These are phyloP conservation scores for Penicillium lividum DNA, from an alignment of 495 filamentous ascomycete genomes.

Conservation along the genomic window DNA sequence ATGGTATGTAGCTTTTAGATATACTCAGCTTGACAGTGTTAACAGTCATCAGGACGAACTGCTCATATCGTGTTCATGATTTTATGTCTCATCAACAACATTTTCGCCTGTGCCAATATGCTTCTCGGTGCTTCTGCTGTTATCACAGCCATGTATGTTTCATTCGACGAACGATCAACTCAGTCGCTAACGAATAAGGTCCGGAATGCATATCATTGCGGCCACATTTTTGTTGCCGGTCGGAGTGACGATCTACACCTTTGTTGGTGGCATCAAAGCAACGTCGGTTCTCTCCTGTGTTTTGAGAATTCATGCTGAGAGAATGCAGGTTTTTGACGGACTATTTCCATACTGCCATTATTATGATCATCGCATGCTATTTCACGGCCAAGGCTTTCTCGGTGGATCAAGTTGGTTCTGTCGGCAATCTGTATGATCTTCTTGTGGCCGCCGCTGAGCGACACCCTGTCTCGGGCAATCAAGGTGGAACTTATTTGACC, in stretches of 20 bases:
- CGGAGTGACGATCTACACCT: conserved; percentile 4
- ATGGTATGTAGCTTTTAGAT: background rate
- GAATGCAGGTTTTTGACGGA: background rate
- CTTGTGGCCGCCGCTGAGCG: background rate
- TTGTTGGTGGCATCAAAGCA: conserved; percentile 11
- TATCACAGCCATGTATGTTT: conserved; percentile 33
- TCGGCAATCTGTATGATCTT: conserved; percentile 5
- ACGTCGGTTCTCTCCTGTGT: background rate
- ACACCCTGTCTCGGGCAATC: conserved; percentile 5
- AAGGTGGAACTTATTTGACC: conserved; percentile 1
- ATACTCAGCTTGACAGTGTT: no score
- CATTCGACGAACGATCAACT: background rate
- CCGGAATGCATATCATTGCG: conserved; percentile 8
- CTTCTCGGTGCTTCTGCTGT: conserved; percentile 4
- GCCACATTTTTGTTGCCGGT: conserved; percentile 1
- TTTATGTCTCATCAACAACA: conserved; percentile 6
- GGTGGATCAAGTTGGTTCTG: conserved; percentile 6
- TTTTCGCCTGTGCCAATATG: conserved; percentile 6
- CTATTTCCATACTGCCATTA: conserved; percentile 8
- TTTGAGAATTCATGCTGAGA: background rate
- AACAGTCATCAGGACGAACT: background rate
- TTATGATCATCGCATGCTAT: conserved; percentile 11
- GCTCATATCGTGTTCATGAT: conserved; percentile 8
- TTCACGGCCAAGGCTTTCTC: conserved; percentile 6
- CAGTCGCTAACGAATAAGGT: conserved; percentile 1